Evolutionary conservation across 176 grass and related monocot species (phyloP).

Genomic region (Calamus simplicifolius): DNA sequence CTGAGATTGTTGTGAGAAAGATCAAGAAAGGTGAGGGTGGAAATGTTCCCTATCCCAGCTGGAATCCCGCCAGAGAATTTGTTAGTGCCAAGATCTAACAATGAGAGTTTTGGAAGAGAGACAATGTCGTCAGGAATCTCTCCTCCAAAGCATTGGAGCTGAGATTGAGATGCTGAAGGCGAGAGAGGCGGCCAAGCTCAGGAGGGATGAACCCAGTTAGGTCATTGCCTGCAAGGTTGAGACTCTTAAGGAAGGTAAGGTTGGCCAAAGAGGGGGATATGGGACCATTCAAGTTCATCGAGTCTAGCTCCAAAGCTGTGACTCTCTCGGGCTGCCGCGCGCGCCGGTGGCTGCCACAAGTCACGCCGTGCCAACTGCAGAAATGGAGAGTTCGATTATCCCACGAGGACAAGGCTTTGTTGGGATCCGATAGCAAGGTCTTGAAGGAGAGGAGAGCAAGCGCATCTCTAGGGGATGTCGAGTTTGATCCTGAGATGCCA

Average conservation of each 20-base stretch:
- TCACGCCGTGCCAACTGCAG: constrained; percentile 36
- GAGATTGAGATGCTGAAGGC: constrained; percentile 37
- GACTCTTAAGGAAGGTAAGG: constrained; percentile 19
- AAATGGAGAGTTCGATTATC: constrained; percentile 10
- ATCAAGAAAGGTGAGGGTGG: not conserved
- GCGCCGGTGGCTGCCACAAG: not conserved
- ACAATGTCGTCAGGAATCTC: constrained; percentile 18
- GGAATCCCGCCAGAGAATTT: too few relatives aligned
- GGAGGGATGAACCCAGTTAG: constrained; percentile 29
- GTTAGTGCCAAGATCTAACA: too few relatives aligned
- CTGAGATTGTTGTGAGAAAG: not conserved
- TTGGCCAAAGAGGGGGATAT: constrained; percentile 27
- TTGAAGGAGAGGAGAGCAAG: constrained; percentile 37
- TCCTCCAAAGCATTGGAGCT: constrained; percentile 43
- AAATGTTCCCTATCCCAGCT: not conserved
- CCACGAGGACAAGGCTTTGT: constrained; percentile 18
- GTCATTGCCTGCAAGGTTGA: constrained; percentile 36
- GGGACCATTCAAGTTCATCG: constrained; percentile 14
- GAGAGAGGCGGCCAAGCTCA: constrained; percentile 20
- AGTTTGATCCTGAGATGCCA: constrained; percentile 5
- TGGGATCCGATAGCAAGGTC: constrained; percentile 9
- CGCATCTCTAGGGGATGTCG: constrained; percentile 15
- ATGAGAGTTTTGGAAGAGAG: too few relatives aligned
- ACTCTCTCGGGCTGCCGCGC: not conserved
- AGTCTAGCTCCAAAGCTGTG: constrained; percentile 18